Evolutionary conservation across 805 yeast genomes (phyloP).

Genomic region (Wickerhamiella hasegawae): DNA sequence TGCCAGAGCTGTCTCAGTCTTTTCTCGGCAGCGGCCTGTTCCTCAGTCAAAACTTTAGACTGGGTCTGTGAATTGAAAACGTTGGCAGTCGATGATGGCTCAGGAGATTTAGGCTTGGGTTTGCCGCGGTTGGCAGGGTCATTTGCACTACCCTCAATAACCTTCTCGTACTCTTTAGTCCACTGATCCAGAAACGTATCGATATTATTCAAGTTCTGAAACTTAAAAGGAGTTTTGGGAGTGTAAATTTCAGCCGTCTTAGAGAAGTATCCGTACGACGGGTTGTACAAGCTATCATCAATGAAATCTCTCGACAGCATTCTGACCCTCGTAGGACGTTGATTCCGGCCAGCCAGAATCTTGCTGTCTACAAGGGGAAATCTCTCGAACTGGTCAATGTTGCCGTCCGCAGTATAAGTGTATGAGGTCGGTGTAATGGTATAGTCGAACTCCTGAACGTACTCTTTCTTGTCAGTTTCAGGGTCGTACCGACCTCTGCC

Average conservation of each 20-base stretch:
- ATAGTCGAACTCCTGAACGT: constrained; percentile 20
- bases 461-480: constrained; percentile 4
- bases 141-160: constrained; percentile 2
- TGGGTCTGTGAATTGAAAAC: background rate
- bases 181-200: constrained; percentile 59
- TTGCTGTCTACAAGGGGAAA: constrained; percentile 29
- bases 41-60: background rate
- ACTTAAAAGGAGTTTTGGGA: constrained; percentile 48
- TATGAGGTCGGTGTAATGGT: constrained; percentile 22
- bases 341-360: constrained; percentile 22
- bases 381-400: constrained; percentile 25
- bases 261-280: constrained; percentile 67
- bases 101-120: background rate
- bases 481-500: constrained; percentile 4
- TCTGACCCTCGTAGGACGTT: constrained; percentile 45
- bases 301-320: constrained; percentile 71
- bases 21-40: background rate
- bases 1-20: constrained; percentile 53
- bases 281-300: constrained; percentile 72
- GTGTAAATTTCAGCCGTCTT: constrained; percentile 65
- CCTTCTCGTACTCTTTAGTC: constrained; percentile 36
- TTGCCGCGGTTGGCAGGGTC: constrained; percentile 2
- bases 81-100: no score
- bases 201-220: constrained; percentile 36
- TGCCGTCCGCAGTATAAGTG: constrained; percentile 20